phyloP scores from a whole-genome alignment of 495 filamentous ascomycete species.

The Parmelia sp. region DNA sequence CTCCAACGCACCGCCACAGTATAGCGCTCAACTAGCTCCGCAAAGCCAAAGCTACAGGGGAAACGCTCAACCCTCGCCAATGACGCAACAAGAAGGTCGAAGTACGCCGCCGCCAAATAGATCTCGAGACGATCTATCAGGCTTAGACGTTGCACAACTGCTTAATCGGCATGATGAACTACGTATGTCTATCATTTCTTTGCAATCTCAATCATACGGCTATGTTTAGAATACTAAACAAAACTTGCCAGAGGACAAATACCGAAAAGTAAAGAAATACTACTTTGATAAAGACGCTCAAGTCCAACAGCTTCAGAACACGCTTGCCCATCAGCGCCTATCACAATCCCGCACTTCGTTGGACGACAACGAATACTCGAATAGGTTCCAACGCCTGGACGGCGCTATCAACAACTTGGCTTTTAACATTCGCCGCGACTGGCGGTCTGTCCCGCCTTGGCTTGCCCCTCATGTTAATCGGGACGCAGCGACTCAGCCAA shows the following conservation, averaged over 20 bases:
- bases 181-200: slow-evolving; percentile 43
- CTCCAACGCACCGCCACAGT: slow-evolving; percentile 22
- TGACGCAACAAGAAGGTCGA: slow-evolving; percentile 42
- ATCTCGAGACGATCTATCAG: slow-evolving; percentile 48
- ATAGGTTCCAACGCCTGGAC: slow-evolving; percentile 84
- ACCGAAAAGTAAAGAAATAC: slow-evolving; percentile 93
- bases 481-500: slow-evolving; percentile 73
- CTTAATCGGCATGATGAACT: slow-evolving; percentile 55
- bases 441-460: slow-evolving; percentile 75
- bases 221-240: slow-evolving; percentile 13
- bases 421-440: slow-evolving; percentile 91
- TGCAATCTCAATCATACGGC: background rate
- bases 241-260: slow-evolving; percentile 66
- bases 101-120: slow-evolving; percentile 54
- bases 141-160: slow-evolving; percentile 41
- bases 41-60: slow-evolving; percentile 22
- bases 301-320: slow-evolving; percentile 93
- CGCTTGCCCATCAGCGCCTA: slow-evolving; percentile 88
- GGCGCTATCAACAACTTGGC: slow-evolving; percentile 91
- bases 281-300: slow-evolving; percentile 95
- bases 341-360: slow-evolving; percentile 90
- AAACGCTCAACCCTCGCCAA: slow-evolving; percentile 19
- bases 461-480: slow-evolving; percentile 69
- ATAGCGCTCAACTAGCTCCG: slow-evolving; percentile 23
- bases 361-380: slow-evolving; percentile 91